Base-by-base conservation (phyloP, 352 stramenopile genomes). In the Phytopythium chamaehyphon region DNA sequence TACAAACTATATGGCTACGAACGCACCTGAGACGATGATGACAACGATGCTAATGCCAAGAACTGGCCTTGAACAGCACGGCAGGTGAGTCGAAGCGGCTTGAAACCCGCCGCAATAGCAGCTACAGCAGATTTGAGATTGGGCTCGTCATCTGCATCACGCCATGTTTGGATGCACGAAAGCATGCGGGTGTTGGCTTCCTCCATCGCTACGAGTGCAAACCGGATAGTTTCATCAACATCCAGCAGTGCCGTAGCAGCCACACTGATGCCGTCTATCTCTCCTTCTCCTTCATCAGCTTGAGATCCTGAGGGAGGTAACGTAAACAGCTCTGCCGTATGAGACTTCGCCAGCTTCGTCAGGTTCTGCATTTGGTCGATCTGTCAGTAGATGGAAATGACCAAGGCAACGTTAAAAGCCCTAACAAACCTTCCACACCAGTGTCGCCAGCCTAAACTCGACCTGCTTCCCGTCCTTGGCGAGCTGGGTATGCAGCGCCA, bases 31-130 rank as follows among this genome's bases (percentile, higher is more conserved):
- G 54, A 58, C 8, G 47, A 62, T 23, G 64, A 62, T 24, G 77
- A 42, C 15, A 18, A 49, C n/a, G 46, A 43, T 4, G 57, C 33
- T 35, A 69, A 75, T 21, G 54, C 42, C 6, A 66, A 37, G 18
- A 82, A 66, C 35, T 86, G 68, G 16, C 77, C 74, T 47, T 86
- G 72, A 49, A 88, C 83, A 16, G 72, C 77, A 15, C 74, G 65
- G 64, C 76, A 73, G 35, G 77, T 83, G 14, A 88, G 53, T 18
- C 76, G 71, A 11, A 86, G 47, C 46, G 80, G 65, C 57, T 74
- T 73, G 7, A 88, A 37, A 2, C 40, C 47, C n/a, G 39, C 24
- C 22, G 56, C 38, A 46, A 59, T 48, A 19, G 19, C n/a, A 10
- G 18, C 19, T 26, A 3, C 40, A 8, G 21, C 39, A 40, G 21